A percentile compares a stretch with the other conserved stretches of the same genome.
Evolutionary conservation across 805 yeast genomes (phyloP).

Genomic region (Sungouiella thailandica): DNA sequence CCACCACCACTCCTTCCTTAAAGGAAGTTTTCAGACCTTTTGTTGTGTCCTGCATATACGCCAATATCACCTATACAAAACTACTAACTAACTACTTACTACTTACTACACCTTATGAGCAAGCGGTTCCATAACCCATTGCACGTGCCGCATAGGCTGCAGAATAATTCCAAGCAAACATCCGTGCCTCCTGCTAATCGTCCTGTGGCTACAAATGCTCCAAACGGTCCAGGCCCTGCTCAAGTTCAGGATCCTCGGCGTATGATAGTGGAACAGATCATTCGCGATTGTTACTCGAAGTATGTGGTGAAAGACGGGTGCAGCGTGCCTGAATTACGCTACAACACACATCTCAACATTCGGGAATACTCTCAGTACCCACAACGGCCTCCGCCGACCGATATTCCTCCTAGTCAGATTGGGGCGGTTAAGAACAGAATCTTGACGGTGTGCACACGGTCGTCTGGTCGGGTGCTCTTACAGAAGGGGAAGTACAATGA

Average conservation of each 20-base stretch:
- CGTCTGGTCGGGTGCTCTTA: slow-evolving; percentile 61
- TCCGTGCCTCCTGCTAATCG: too few relatives aligned
- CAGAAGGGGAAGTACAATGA: slow-evolving; percentile 84
- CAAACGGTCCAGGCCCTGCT: too few relatives aligned
- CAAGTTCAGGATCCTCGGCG: slow-evolving; percentile 13
- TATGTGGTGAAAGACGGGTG: slow-evolving; percentile 10
- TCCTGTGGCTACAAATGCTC: too few relatives aligned
- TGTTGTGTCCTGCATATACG: too few relatives aligned
- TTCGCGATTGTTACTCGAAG: slow-evolving; percentile 36
- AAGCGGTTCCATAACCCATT: too few relatives aligned
- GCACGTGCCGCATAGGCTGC: too few relatives aligned
- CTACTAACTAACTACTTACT: too few relatives aligned
- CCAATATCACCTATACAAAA: too few relatives aligned
- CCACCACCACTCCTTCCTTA: too few relatives aligned
- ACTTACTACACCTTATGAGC: too few relatives aligned
- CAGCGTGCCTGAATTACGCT: slow-evolving; percentile 30
- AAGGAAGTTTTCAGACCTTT: too few relatives aligned
- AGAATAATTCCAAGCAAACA: too few relatives aligned
- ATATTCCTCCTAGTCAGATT: slow-evolving; percentile 34
- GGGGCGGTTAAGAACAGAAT: slow-evolving; percentile 53
- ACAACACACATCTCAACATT: slow-evolving; percentile 71
- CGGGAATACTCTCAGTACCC: slow-evolving; percentile 73
- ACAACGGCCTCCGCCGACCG: slow-evolving; percentile 59
- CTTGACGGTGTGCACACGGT: slow-evolving; percentile 55
- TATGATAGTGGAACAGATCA: slow-evolving; percentile 27